A percentile compares a stretch with the other conserved stretches of the same genome.
Conservation (phyloP, 2,329 filamentous ascomycete species). For the Trichoderma sp. region DNA sequence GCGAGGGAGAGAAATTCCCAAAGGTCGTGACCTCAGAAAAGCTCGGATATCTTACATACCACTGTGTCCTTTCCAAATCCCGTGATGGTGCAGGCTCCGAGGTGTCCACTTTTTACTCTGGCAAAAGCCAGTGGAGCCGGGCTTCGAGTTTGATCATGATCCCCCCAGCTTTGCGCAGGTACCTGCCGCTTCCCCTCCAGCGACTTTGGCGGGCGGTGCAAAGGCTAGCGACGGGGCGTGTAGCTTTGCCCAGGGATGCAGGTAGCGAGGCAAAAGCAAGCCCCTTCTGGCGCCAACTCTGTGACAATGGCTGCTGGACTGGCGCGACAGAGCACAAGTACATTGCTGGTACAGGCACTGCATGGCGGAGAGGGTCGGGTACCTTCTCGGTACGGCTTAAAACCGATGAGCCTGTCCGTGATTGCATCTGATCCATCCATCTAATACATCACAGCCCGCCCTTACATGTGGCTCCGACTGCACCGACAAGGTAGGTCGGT, state of each 20-base stretch:
- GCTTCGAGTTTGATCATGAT: not conserved
- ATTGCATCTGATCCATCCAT: not conserved
- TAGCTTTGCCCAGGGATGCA: conserved; percentile 9
- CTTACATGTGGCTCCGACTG: not conserved
- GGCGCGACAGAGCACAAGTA: not conserved
- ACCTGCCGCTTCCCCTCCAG: conserved; percentile 14
- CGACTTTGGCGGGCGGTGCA: not conserved
- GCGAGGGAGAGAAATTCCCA: not conserved
- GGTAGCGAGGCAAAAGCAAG: conserved; percentile 4
- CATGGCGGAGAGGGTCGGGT: not conserved
- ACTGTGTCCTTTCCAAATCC: conserved; percentile 44
- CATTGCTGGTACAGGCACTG: not conserved
- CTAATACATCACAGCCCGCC: not conserved
- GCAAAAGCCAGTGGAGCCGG: conserved; percentile 5
- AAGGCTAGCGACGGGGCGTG: not conserved
- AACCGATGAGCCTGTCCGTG: not conserved
- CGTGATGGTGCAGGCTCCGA: conserved; percentile 34
- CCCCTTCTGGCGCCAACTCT: not conserved
- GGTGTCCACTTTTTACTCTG: conserved; percentile 31
- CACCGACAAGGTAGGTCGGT: not conserved
- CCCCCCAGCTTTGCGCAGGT: conserved; percentile 8
- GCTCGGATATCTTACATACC: conserved; percentile 31
- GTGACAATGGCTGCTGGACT: not conserved
- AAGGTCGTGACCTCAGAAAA: conserved; percentile 35
- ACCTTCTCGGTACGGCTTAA: not conserved